Evolutionary conservation across 371 early-diverging fungal species (phyloP).

Genomic region (Saksenaea oblongispora): DNA sequence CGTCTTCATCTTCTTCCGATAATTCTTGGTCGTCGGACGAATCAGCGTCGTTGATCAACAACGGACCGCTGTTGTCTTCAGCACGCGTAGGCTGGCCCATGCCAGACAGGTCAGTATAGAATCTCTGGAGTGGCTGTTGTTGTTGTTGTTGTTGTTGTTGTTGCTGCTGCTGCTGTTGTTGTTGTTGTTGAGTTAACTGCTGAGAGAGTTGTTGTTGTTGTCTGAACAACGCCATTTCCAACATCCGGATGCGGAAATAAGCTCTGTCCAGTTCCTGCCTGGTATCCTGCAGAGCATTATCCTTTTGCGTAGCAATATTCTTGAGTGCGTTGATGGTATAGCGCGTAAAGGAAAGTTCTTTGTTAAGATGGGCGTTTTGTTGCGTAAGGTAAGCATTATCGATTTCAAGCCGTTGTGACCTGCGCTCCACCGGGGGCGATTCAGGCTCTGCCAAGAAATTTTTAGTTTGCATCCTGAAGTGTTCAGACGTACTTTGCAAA

Average conservation of each 20-base stretch:
- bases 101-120: conserved; percentile 11
- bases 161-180: neutral
- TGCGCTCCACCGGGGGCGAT: neutral
- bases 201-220: conserved; percentile 22
- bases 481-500: neutral
- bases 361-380: conserved; percentile 42
- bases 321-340: conserved; percentile 48
- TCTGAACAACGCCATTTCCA: conserved; percentile 28
- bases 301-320: conserved; percentile 42
- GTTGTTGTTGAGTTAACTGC: conserved; percentile 13
- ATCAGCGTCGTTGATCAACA: conserved; percentile 14
- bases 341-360: conserved; percentile 43
- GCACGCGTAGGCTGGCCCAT: conserved; percentile 5
- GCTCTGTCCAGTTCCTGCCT: conserved; percentile 56
- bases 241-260: conserved; percentile 37
- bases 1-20: conserved; percentile 18
- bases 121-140: neutral
- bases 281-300: conserved; percentile 34
- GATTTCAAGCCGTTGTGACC: conserved; percentile 34
- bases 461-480: neutral
- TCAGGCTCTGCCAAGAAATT: neutral
- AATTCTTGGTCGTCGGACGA: conserved; percentile 12
- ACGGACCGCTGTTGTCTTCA: conserved; percentile 6
- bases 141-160: neutral
- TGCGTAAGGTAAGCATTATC: conserved; percentile 43